These are phyloP conservation scores for Exophiala spinifera DNA, from an alignment of 2,329 filamentous ascomycete species.

Conservation along the genomic window DNA sequence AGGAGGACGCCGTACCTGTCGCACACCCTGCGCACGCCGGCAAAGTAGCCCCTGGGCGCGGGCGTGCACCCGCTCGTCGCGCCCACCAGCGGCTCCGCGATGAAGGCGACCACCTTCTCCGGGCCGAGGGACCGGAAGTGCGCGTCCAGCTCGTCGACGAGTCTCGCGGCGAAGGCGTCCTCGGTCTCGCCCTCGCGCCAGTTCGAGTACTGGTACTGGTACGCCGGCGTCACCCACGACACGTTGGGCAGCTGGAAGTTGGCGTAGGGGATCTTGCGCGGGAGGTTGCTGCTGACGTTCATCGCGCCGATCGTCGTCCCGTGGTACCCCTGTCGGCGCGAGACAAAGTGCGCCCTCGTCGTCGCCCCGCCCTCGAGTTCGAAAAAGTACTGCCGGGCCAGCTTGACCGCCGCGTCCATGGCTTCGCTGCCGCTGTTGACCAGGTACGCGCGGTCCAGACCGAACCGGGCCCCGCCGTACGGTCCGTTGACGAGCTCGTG, in stretches of 20 bases:
- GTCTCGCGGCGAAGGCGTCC: constrained; percentile 39
- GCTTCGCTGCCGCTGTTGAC: constrained; percentile 59
- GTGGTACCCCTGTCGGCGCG: constrained; percentile 48
- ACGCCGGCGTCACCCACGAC: constrained; percentile 32
- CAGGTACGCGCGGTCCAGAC: constrained; percentile 55
- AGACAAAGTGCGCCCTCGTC: constrained; percentile 42
- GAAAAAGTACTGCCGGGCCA: constrained; percentile 49
- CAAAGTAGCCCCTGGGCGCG: constrained; percentile 53
- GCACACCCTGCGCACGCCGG: constrained; percentile 54
- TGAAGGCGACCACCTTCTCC: constrained; percentile 48
- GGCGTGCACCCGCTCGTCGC: constrained; percentile 53
- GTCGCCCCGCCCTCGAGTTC: constrained; percentile 31
- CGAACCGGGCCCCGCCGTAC: constrained; percentile 35
- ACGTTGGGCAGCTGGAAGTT: constrained; percentile 23
- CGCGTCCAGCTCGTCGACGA: constrained; percentile 47
- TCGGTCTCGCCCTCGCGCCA: constrained; percentile 37
- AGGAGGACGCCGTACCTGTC: constrained; percentile 65
- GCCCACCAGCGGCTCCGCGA: constrained; percentile 52
- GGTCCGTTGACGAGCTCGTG: constrained; percentile 47
- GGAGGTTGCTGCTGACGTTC: constrained; percentile 39
- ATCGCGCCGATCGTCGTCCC: constrained; percentile 51
- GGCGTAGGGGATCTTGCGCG: constrained; percentile 36
- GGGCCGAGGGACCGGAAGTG: constrained; percentile 49
- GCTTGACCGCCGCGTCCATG: constrained; percentile 49
- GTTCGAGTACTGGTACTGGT: constrained; percentile 40